Percentiles rank a stretch among this genome's conserved stretches.
Conservation (phyloP, 176 grass and related monocot species). For the Paspalum vaginatum region DNA sequence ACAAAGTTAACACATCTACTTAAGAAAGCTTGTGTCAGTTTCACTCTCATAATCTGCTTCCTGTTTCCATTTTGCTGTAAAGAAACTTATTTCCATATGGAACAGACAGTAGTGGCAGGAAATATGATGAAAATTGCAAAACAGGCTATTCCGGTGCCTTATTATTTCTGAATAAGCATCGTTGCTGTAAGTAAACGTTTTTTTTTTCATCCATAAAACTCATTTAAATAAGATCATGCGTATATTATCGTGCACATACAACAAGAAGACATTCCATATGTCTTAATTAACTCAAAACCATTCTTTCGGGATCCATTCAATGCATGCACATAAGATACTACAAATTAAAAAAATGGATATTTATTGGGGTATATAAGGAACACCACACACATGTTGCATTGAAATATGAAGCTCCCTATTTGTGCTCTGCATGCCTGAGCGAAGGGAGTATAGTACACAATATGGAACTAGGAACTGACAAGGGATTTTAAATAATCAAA, state of each 20-base stretch:
- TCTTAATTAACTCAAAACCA: not conserved
- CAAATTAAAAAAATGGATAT: no score
- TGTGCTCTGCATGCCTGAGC: not conserved
- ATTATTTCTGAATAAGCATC: not conserved
- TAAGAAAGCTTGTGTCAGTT: no score
- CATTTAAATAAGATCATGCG: not conserved
- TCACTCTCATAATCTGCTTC: no score
- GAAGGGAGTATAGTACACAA: not conserved
- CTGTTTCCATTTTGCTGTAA: no score
- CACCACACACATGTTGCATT: not conserved
- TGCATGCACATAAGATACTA: no score
- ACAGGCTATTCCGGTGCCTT: not conserved
- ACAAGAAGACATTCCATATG: not conserved
- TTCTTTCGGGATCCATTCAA: not conserved
- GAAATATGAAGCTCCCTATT: not conserved
- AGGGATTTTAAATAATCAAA: constrained; percentile 10
- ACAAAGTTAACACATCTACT: no score
- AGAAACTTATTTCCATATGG: no score
- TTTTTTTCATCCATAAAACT: not conserved
- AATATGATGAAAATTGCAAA: no score
- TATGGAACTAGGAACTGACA: not conserved
- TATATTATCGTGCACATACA: not conserved
- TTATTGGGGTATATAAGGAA: not conserved
- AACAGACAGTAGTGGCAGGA: no score
- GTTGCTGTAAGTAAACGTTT: no score